Percentiles rank a stretch among this genome's conserved stretches.
phyloP scores from a whole-genome alignment of 2,329 filamentous ascomycete genomes.

The Apiospora hydei region DNA sequence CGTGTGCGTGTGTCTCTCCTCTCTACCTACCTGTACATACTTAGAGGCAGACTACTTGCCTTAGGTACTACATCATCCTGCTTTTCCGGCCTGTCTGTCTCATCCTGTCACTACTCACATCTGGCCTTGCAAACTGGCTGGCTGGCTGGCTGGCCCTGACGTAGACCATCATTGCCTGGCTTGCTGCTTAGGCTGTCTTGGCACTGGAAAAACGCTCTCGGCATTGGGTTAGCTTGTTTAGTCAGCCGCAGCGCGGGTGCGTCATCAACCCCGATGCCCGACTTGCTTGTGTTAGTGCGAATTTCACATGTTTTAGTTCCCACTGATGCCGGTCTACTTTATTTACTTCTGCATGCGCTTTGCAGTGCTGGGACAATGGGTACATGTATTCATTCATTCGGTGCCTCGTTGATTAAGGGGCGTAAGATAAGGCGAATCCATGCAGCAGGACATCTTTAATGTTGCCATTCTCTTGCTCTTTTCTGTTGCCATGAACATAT shows the following conservation, averaged over 20 bases:
- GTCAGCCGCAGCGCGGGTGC: neutral
- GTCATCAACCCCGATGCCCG: conserved; percentile 19
- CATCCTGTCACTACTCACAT: neutral
- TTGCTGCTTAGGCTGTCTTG: conserved; percentile 6
- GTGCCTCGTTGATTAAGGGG: neutral
- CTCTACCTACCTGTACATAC: neutral
- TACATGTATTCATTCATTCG: neutral
- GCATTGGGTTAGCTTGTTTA: neutral
- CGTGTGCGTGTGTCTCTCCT: neutral
- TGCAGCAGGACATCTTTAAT: neutral
- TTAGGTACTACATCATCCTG: conserved; percentile 2
- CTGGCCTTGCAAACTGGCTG: neutral
- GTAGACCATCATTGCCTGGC: conserved; percentile 6
- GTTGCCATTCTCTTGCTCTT: neutral
- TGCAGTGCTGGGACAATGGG: neutral
- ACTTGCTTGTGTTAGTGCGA: neutral
- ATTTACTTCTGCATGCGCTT: neutral
- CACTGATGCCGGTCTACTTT: neutral
- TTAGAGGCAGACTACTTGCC: neutral
- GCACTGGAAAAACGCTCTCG: neutral
- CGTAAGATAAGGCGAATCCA: neutral
- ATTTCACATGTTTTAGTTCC: conserved; percentile 10
- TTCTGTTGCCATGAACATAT: neutral
- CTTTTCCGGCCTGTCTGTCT: neutral
- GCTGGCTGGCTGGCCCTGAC: conserved; percentile 5